phyloP scores from a whole-genome alignment of 106 monocot species.

The Dendrobium huoshanense region DNA sequence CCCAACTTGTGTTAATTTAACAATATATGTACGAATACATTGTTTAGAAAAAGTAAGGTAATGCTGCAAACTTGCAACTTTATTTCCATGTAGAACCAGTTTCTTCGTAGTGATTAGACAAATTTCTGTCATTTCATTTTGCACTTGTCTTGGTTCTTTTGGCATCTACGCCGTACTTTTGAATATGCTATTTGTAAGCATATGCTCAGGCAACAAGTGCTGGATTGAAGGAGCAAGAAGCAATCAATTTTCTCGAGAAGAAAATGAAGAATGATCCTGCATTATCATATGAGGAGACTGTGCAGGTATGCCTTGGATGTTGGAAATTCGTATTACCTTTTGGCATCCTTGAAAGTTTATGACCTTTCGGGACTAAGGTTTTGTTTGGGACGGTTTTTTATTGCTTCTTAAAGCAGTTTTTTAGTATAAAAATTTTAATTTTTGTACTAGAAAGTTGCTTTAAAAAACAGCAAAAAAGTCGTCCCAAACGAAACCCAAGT shows the following conservation, averaged over 20 bases:
- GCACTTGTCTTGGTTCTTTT: neutral
- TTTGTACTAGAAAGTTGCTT: too few species aligned
- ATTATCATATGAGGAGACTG: conserved; percentile 90
- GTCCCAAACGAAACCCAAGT: too few species aligned
- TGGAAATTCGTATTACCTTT: too few species aligned
- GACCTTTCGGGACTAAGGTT: too few species aligned
- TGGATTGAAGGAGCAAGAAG: conserved; percentile 96
- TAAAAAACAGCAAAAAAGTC: too few species aligned
- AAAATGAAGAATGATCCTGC: conserved; percentile 98
- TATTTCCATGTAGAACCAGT: too few species aligned
- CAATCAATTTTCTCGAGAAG: conserved; percentile 98
- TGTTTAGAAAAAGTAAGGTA: neutral
- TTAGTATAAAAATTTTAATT: too few species aligned
- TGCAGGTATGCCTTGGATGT: conserved; percentile 50
- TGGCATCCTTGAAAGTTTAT: too few species aligned
- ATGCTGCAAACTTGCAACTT: too few species aligned
- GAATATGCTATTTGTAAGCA: neutral
- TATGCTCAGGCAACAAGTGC: conserved; percentile 80
- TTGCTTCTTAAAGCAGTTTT: too few species aligned
- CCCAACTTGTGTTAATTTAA: neutral
- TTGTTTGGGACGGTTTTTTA: too few species aligned
- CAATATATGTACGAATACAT: neutral
- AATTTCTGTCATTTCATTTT: neutral
- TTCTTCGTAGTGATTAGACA: neutral
- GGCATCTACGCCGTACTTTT: neutral